Conservation (phyloP, 1,284 basidiomycete genomes). For the Tilletia indica region DNA sequence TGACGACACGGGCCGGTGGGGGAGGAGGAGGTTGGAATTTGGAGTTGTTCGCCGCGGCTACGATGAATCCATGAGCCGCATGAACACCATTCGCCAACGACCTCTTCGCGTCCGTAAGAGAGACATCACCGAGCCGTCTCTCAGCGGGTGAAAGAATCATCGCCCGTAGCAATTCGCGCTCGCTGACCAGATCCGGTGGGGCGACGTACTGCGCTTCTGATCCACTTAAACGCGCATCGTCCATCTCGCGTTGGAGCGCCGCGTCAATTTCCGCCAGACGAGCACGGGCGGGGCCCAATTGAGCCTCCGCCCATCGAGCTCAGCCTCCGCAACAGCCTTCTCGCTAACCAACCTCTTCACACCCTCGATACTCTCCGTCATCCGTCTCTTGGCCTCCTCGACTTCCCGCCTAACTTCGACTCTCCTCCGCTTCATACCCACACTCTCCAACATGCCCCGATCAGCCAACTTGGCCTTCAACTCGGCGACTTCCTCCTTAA, state of each 20-base stretch:
- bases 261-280: constrained; percentile 69
- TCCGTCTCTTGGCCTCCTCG: constrained; percentile 67
- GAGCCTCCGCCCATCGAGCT: constrained; percentile 73
- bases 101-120: constrained; percentile 66
- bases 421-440: constrained; percentile 64
- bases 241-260: constrained; percentile 18
- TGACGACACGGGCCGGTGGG: not conserved
- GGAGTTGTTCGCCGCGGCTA: constrained; percentile 74
- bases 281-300: constrained; percentile 66
- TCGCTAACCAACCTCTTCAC: constrained; percentile 55
- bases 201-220: constrained; percentile 22
- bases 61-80: constrained; percentile 79
- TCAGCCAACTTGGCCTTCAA: constrained; percentile 79
- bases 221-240: constrained; percentile 18
- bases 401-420: constrained; percentile 62
- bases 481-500: constrained; percentile 77
- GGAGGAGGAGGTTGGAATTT: constrained; percentile 63
- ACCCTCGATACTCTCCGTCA: constrained; percentile 64
- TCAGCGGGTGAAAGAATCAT: constrained; percentile 71
- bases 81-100: constrained; percentile 72
- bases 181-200: constrained; percentile 65
- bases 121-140: constrained; percentile 65
- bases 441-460: constrained; percentile 43
- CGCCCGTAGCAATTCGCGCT: constrained; percentile 69
- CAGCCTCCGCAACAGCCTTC: constrained; percentile 68